Evolutionary conservation across 257 asterid genomes (phyloP).

Genomic region (Petunia secreta): DNA sequence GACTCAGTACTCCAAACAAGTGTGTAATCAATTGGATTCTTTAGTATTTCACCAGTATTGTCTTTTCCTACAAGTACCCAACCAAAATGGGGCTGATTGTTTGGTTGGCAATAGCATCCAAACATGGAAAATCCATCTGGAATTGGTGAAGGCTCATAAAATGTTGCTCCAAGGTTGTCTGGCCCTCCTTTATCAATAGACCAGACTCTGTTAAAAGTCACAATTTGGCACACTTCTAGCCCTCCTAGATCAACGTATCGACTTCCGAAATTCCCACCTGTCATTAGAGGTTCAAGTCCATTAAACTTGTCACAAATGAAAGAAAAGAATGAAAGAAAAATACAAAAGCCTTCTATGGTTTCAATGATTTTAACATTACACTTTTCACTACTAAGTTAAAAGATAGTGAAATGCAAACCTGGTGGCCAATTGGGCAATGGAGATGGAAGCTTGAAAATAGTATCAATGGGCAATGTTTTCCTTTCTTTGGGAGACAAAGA

Average conservation of each 20-base stretch:
- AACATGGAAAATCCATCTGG: constrained; percentile 91
- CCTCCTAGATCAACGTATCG: constrained; percentile 84
- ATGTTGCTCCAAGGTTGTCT: constrained; percentile 65
- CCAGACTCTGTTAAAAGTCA: constrained; percentile 62
- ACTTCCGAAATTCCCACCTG: constrained; percentile 64
- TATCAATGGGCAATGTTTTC: constrained; percentile 55
- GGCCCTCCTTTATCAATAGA: constrained; percentile 51
- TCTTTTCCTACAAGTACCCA: constrained; percentile 77
- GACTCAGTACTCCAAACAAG: constrained; percentile 47
- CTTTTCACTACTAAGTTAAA: not conserved
- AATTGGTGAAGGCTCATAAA: constrained; percentile 68
- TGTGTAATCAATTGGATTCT: constrained; percentile 68
- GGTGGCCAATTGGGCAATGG: constrained; percentile 66
- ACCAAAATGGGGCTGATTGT: constrained; percentile 67
- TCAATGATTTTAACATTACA: no score
- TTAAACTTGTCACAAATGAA: not conserved
- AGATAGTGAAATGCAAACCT: constrained; percentile 40
- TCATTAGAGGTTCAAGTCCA: constrained; percentile 1
- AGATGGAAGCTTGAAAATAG: constrained; percentile 67
- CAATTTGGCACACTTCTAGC: constrained; percentile 52
- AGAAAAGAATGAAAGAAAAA: not conserved
- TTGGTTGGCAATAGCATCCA: constrained; percentile 75
- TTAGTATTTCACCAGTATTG: constrained; percentile 44
- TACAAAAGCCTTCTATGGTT: not conserved
- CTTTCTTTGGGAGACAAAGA: constrained; percentile 27